Evolutionary conservation across 2,329 filamentous ascomycete species (phyloP), one percentile per base, ranked within the genome.

Genomic region (Penicillium polonicum): DNA sequence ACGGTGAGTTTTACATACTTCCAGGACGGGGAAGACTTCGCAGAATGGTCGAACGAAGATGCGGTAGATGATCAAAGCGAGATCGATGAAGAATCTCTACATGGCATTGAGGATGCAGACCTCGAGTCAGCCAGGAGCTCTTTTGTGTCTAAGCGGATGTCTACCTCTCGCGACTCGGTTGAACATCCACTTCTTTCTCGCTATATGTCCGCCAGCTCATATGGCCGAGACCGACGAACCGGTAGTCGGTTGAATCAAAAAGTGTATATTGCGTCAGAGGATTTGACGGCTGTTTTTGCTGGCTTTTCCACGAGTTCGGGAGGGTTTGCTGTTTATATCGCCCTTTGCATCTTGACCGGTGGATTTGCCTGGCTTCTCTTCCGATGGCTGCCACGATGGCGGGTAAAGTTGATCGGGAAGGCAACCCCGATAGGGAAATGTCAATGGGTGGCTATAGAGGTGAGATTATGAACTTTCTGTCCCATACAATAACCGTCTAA

Each of bases 371-470:
- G 90, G 78, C 83, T 99, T 15, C 68, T 97, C 5, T 84, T 97
- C 56, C 85, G 92, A 61, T 99, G 94, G 94, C 75, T 97, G 52
- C 95, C 94, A 5, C 84, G 87, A 58, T 96, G 91, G 91, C 87
- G 90, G 67, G 87, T 97, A 49, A 83, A 82, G 48, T 72, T 97
- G 42, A 80, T 90, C 41, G 94, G 94, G 29, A 83, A 79, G 52
- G 78, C 86, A 5, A 85, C 84, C 17, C 80, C 90, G 2, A 79
- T 99, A 31, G 82, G 83, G 53, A 85, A 89, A 54, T 94, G 91
- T 68, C 83, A 90, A 59, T 99, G 95, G 94, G 88, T 96, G 43
- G 92, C 96, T 29, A 85, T 97, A 62, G 94, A 97, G 80, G 85
- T 87, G 65, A 75, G 82, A 73, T 27, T 25, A 7, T 43, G 19